Base-by-base conservation (phyloP, 179 eudicot genomes). In the Silene vulgaris region DNA sequence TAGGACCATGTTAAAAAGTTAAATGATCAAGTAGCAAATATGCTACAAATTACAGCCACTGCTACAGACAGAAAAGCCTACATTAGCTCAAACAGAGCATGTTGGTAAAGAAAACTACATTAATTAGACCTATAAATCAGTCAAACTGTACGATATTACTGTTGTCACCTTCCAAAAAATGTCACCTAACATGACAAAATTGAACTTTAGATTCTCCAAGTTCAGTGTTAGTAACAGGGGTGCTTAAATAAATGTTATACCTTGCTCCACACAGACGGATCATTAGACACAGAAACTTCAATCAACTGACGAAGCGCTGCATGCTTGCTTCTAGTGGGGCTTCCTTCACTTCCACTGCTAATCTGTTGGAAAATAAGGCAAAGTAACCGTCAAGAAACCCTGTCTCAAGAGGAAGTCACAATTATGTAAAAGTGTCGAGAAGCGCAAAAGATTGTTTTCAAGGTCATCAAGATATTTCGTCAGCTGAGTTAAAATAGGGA, bases 241-340 rank as follows among this genome's bases (percentile, higher is more conserved):
- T 65, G 40, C 52, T 4, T 8, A 37, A 68, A 43, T 28, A 73
- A 8, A 9, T 28, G 16, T 29, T 30, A 43, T 86, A 93, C 99
- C 99, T 89, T 95, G 75, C 90, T 86, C 99, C 99, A 95, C 17
- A 89, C 60, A 28, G 96, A 78, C 35, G 84, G 85, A 84, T 95
- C 91, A 88, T 87, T 90, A 40, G 90, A 85, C 66, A 80, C 84
- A 29, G 99, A 93, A 80, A 87, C 90, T 84, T 89, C 89, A 48
- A 88, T 77, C 75, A 95, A 83, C 82, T 90, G 96, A 82, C 89
- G 89, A 78, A 95, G 87, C 40, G 96, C 97, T 76, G 63, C 80
- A 78, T 73, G 77, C 85, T 86, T 95, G 82, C 85, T 79, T 74
- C 80, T 82, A 61, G 82, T 75, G 65, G 89, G 57, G 82, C 85